These are phyloP conservation scores for Rhodofomes roseus DNA, from an alignment of 1,284 basidiomycete genomes.

Conservation along the genomic window DNA sequence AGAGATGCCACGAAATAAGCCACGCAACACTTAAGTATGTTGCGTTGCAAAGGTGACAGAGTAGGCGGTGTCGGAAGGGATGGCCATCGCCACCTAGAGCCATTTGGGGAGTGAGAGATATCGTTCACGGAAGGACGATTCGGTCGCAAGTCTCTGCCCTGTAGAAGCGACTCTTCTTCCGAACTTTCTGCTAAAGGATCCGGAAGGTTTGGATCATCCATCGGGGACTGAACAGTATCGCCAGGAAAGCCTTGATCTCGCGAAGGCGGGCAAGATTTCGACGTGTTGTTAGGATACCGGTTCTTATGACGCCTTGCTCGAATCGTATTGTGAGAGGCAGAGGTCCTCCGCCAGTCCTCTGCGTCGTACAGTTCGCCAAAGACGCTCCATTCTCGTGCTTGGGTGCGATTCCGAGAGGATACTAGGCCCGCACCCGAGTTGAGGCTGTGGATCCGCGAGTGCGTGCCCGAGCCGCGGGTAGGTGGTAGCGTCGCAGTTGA, in stretches of 20 bases:
- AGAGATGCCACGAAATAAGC: slow-evolving; percentile 90
- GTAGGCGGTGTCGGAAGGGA: slow-evolving; percentile 9
- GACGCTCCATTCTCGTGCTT: slow-evolving; percentile 54
- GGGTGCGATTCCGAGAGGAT: slow-evolving; percentile 4
- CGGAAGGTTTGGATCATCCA: not conserved
- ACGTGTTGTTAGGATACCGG: not conserved
- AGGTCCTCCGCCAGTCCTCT: slow-evolving; percentile 41
- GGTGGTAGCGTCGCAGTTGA: slow-evolving; percentile 10
- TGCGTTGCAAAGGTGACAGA: slow-evolving; percentile 28
- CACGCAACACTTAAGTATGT: slow-evolving; percentile 87
- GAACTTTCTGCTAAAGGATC: not conserved
- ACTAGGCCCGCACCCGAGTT: slow-evolving; percentile 9
- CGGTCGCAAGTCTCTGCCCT: not conserved
- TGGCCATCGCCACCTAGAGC: not conserved
- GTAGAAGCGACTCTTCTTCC: not conserved
- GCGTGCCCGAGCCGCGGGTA: slow-evolving; percentile 3
- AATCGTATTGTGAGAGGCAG: slow-evolving; percentile 10
- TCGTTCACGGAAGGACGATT: not conserved
- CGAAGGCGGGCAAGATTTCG: not conserved
- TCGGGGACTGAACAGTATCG: slow-evolving; percentile 2
- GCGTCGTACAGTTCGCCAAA: slow-evolving; percentile 72
- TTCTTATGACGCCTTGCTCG: not conserved
- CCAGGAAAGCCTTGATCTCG: not conserved
- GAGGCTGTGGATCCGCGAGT: slow-evolving; percentile 15
- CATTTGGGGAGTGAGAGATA: not conserved